Evolutionary conservation across 495 filamentous ascomycete genomes (phyloP).

Genomic region (Aspergillus panamensis): DNA sequence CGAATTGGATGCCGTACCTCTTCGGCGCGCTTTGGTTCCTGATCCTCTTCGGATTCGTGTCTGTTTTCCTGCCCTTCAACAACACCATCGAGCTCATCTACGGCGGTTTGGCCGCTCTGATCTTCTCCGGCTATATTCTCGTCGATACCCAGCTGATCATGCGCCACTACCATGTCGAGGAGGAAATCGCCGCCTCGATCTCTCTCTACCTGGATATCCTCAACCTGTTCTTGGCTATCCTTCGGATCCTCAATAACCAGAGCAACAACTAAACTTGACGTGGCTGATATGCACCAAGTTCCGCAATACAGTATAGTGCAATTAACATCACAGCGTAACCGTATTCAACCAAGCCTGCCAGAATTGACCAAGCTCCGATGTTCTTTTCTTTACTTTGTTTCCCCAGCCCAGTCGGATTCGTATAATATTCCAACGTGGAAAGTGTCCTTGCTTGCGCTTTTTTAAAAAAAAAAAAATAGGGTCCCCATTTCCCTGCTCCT

Average conservation of each 20-base stretch:
- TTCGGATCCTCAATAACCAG: slow-evolving; percentile 86
- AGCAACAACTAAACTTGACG: slow-evolving; percentile 63
- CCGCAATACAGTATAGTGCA: background rate
- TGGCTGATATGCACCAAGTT: background rate
- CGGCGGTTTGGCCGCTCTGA: slow-evolving; percentile 70
- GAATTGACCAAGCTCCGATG: too few relatives aligned
- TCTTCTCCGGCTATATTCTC: slow-evolving; percentile 92
- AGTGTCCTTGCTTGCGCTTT: too few relatives aligned
- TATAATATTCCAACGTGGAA: too few relatives aligned
- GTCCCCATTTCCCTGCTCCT: too few relatives aligned
- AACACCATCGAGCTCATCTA: slow-evolving; percentile 80
- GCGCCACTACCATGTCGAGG: slow-evolving; percentile 93
- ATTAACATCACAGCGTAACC: background rate
- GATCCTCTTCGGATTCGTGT: slow-evolving; percentile 88
- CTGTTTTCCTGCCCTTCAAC: slow-evolving; percentile 75
- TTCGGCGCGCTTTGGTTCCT: slow-evolving; percentile 87
- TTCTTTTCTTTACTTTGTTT: too few relatives aligned
- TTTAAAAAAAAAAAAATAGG: too few relatives aligned
- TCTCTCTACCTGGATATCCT: slow-evolving; percentile 94
- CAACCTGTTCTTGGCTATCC: slow-evolving; percentile 91
- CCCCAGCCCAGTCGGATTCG: too few relatives aligned
- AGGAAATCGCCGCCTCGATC: slow-evolving; percentile 97
- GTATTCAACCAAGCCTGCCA: background rate
- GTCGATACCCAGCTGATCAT: slow-evolving; percentile 95
- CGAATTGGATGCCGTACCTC: slow-evolving; percentile 90